Evolutionary conservation across 2,329 filamentous ascomycete genomes (phyloP), one percentile per base, ranked within the genome.

Genomic region (Monosporascus ibericus): DNA sequence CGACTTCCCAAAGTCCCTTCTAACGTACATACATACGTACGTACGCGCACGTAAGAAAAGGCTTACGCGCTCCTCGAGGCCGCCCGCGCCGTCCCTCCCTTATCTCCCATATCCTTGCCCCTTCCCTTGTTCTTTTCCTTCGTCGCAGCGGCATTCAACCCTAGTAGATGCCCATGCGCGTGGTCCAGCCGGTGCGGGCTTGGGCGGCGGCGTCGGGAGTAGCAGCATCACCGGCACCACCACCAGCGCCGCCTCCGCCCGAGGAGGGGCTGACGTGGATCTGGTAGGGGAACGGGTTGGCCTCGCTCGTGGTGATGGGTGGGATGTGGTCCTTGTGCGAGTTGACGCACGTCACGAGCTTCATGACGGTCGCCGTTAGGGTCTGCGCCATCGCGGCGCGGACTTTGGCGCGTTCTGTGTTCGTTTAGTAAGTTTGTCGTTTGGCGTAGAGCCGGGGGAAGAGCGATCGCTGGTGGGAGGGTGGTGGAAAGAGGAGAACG

Each of bases 221-320:
- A 7, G 42, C 14, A n/a, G 22, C 42, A 46, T 22, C 42, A 15
- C 17, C 42, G 22, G 11, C 22, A 24, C 24, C 22, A 24, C 42
- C 24, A 7, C 15, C 24, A 5, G 15, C 24, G 22, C 20, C 24
- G 22, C 24, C 42, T 6, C 14, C n/a, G 22, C 24, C 24, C 22
- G 42, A 22, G 42, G 38, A 40, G 17, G 17, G 38, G 38, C 95
- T 94, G 54, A 97, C 84, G 55, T 87, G 81, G 66, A 97, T 95
- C 70, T 92, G 87, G 71, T 95, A 97, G 1, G 92, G 92, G 65
- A 97, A 99, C 0, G 94, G 92, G 68, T 97, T 97, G 47, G 88
- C 78, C 57, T 92, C 90, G 66, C 86, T 91, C 22, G 91, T 94
- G 8, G 91, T 96, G 63, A 97, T 97, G 48, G 92, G 94, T 1